Base-by-base conservation (phyloP, 208 protist species). In the Kentomonas sorsogonicus region DNA sequence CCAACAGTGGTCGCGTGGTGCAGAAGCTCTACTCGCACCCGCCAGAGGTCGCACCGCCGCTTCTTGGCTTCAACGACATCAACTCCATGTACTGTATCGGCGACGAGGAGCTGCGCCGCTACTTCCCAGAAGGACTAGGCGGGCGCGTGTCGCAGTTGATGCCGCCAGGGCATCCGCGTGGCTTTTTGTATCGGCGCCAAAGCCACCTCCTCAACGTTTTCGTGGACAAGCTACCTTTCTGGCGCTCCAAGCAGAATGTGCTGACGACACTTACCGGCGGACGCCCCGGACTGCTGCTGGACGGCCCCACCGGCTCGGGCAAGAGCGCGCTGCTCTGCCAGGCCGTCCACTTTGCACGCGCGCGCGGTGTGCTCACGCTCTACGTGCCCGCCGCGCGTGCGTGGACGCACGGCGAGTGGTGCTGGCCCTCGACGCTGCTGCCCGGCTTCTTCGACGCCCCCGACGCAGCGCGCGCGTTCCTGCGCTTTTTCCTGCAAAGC, bases 331-430 rank as follows among this genome's bases (percentile, higher is more conserved):
- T 96, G n/a, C 48, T 96, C 39, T 86, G 78, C 46, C 90, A 96
- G 63, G 84, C 82, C 1, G 87, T 94, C 6, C 90, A 96, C 66
- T 90, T 66, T 71, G 84, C 90, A 3, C 79, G 90, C 20, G 63
- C 60, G 20, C 83, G 90, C 53, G 66, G 69, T 23, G 53, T 94
- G 25, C 56, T 84, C 11, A 94, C 87, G 2, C 65, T 96, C 23
- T 96, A 94, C 76, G 60, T 96, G 0, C 79, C 90, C 15, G 79
- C 93, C 53, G 86, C 90, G 0, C 83, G 85, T 51, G 33, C 55
- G n/a, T 96, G 90, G 87, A 94, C 86, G 22, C 87, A 93, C 41
- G 90, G 90, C 9, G 87, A 94, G 60, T 96, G 85, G 81, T 93
- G 84, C 63, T 93, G 86, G 85, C 90, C 90, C 11, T 93, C 84